A percentile compares a stretch with the other conserved stretches of the same genome.
These are phyloP conservation scores for Lupinus albus DNA, from an alignment of 306 rosid species.

Conservation along the genomic window DNA sequence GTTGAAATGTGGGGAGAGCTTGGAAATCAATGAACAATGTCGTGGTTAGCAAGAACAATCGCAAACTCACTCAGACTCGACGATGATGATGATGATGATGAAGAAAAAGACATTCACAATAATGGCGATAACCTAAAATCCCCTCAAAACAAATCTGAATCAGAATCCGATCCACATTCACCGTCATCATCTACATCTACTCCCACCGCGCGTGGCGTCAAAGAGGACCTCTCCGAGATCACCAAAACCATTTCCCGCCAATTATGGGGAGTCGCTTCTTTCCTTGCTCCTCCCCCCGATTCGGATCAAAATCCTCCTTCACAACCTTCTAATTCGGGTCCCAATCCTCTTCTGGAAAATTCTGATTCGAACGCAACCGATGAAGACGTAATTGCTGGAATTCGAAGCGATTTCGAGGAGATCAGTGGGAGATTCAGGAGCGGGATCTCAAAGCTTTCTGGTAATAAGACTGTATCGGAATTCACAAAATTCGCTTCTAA, in stretches of 20 bases:
- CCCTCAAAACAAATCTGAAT: slow-evolving; percentile 35
- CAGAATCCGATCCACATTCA: slow-evolving; percentile 45
- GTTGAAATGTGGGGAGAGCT: slow-evolving; percentile 26
- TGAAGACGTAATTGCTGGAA: slow-evolving; percentile 82
- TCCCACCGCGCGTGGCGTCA: slow-evolving; percentile 71
- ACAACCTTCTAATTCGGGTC: slow-evolving; percentile 37
- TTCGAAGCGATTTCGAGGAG: slow-evolving; percentile 87
- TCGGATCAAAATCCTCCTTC: slow-evolving; percentile 18
- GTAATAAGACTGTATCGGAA: slow-evolving; percentile 66
- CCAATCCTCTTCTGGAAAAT: slow-evolving; percentile 18
- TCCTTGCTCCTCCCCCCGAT: slow-evolving; percentile 87
- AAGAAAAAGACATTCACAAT: neutral
- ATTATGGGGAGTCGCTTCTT: slow-evolving; percentile 89
- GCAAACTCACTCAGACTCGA: slow-evolving; percentile 83
- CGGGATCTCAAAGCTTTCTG: slow-evolving; percentile 80
- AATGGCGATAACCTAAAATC: slow-evolving; percentile 43
- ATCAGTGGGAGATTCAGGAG: slow-evolving; percentile 77
- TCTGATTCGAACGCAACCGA: slow-evolving; percentile 44
- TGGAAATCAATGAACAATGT: slow-evolving; percentile 48
- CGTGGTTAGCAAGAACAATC: slow-evolving; percentile 84
- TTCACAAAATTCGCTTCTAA: slow-evolving; percentile 91
- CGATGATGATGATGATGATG: slow-evolving; percentile 47
- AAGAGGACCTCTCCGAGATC: slow-evolving; percentile 80
- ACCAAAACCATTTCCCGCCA: slow-evolving; percentile 72
- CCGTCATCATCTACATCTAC: slow-evolving; percentile 46